Conservation (phyloP, 192 early-diverging fungal genomes). For the Umbelopsis ramanniana region DNA sequence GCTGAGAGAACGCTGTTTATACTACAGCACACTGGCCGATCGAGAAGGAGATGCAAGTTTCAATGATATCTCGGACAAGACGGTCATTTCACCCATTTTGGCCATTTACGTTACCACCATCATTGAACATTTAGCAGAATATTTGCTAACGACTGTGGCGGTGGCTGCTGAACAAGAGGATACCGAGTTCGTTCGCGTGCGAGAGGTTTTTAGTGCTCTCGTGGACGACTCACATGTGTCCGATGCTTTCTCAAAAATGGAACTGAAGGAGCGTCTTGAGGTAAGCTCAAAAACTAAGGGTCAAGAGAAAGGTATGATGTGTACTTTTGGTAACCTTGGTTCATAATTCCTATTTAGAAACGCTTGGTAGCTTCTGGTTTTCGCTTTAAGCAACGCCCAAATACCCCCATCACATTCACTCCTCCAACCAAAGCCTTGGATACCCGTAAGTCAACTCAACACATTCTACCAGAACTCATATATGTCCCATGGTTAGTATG, state of each 20-base stretch:
- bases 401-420: slow-evolving; percentile 16
- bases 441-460: too few relatives aligned
- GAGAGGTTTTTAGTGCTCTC: slow-evolving; percentile 54
- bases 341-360: background rate
- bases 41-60: background rate
- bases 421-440: slow-evolving; percentile 1
- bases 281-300: slow-evolving; percentile 19
- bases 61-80: slow-evolving; percentile 1
- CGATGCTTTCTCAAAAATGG: slow-evolving; percentile 48
- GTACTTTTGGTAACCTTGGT: background rate
- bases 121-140: slow-evolving; percentile 61
- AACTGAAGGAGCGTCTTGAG: slow-evolving; percentile 53
- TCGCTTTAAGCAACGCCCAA: background rate
- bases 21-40: slow-evolving; percentile 54
- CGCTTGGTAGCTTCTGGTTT: slow-evolving; percentile 3
- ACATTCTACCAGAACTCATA: too few relatives aligned
- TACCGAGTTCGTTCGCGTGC: slow-evolving; percentile 50
- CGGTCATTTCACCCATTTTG: slow-evolving; percentile 38
- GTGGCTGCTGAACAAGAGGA: slow-evolving; percentile 53
- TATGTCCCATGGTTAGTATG: too few relatives aligned
- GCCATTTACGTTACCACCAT: slow-evolving; percentile 63
- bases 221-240: slow-evolving; percentile 56
- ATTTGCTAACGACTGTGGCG: slow-evolving; percentile 55
- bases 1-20: slow-evolving; percentile 53
- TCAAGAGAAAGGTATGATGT: background rate